phyloP scores from a whole-genome alignment of 2,329 filamentous ascomycete species.

The Paraphaeosphaeria minitans region DNA sequence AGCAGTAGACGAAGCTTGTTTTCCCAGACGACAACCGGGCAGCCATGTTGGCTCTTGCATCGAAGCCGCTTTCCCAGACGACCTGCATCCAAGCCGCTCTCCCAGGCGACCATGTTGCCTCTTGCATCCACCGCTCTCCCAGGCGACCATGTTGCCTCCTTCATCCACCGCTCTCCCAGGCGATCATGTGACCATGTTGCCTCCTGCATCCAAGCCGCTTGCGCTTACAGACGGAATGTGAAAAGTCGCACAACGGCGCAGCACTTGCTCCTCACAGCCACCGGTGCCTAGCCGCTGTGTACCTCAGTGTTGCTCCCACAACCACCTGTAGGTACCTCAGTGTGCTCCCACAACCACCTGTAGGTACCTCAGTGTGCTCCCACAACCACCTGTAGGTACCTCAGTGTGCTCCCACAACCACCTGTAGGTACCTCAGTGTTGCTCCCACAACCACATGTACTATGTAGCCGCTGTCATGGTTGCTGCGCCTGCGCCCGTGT shows the following conservation, averaged over 20 bases:
- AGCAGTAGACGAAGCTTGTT: constrained; percentile 10
- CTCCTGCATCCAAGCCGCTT: background rate
- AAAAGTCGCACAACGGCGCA: background rate
- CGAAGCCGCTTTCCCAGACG: too few relatives aligned
- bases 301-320: too few relatives aligned
- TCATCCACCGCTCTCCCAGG: background rate
- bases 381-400: too few relatives aligned
- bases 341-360: too few relatives aligned
- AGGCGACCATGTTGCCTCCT: background rate
- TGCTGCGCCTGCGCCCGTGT: background rate
- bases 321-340: too few relatives aligned
- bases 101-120: background rate
- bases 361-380: too few relatives aligned
- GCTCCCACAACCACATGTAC: too few relatives aligned
- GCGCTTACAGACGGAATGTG: background rate
- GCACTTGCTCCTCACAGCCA: background rate
- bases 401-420: too few relatives aligned
- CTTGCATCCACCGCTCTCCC: too few relatives aligned
- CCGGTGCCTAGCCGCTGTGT: too few relatives aligned
- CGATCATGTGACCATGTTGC: background rate
- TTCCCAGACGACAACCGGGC: background rate
- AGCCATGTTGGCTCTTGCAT: background rate
- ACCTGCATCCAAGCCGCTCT: too few relatives aligned
- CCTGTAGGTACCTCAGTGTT: too few relatives aligned
- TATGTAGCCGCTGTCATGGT: background rate